Conservation (phyloP, 257 asterid genomes). For the Cinchona pubescens region DNA sequence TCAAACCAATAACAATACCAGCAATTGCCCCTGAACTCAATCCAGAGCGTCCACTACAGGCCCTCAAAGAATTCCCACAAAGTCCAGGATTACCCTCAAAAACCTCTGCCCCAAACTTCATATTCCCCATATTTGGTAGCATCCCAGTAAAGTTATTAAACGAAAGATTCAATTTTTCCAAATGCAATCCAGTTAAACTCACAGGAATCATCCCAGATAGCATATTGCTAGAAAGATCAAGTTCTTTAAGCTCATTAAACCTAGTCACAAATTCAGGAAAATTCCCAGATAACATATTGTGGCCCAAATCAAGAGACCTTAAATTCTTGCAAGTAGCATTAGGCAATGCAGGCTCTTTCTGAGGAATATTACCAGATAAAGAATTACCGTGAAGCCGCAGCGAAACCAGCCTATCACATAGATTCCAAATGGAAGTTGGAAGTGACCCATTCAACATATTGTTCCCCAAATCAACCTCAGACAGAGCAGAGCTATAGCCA, state of each 20-base stretch:
- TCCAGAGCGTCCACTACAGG: conserved; percentile 58
- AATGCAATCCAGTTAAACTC: conserved; percentile 41
- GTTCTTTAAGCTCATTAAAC: conserved; percentile 58
- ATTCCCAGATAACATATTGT: conserved; percentile 59
- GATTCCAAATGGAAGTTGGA: conserved; percentile 91
- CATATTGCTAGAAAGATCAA: conserved; percentile 67
- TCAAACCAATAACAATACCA: conserved; percentile 84
- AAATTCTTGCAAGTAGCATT: conserved; percentile 58
- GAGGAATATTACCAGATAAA: conserved; percentile 71
- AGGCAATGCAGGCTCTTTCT: conserved; percentile 87
- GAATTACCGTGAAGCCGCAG: conserved; percentile 71
- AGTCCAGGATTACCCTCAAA: conserved; percentile 83
- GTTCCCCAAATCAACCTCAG: conserved; percentile 76
- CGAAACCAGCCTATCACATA: conserved; percentile 67
- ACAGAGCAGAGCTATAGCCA: conserved; percentile 70
- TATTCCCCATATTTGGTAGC: conserved; percentile 63
- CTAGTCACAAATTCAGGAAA: conserved; percentile 64
- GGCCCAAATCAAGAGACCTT: conserved; percentile 75
- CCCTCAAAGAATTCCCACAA: conserved; percentile 70
- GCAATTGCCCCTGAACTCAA: conserved; percentile 88
- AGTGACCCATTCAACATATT: conserved; percentile 65
- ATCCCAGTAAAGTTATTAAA: conserved; percentile 85
- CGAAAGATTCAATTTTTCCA: conserved; percentile 86
- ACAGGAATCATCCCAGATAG: conserved; percentile 67
- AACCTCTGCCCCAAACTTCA: conserved; percentile 69